phyloP scores from a whole-genome alignment of 106 monocot species.

The Dioscorea alata region DNA sequence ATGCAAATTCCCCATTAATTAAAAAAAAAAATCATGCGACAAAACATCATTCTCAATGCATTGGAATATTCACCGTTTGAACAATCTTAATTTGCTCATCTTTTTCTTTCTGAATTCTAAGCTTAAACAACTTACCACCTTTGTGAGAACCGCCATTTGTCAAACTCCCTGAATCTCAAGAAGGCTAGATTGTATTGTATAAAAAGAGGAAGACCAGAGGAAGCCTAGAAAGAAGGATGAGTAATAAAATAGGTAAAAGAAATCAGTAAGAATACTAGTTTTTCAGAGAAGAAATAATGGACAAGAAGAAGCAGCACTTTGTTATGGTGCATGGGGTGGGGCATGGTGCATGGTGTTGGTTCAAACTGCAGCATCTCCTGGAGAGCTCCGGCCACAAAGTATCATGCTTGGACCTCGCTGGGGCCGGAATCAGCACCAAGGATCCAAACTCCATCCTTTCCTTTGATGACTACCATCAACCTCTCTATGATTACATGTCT shows the following conservation, averaged over 20 bases:
- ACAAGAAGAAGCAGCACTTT: constrained; percentile 14
- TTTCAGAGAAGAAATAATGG: no score
- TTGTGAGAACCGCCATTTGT: no score
- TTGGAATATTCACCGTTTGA: no score
- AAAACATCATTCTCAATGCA: no score
- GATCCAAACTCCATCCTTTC: constrained; percentile 17
- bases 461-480: constrained; percentile 37
- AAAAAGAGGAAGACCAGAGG: neutral
- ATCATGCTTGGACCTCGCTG: constrained; percentile 38
- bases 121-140: no score
- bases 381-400: constrained; percentile 26
- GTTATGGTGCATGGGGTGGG: constrained; percentile 45
- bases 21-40: no score
- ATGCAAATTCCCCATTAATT: no score
- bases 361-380: constrained; percentile 22
- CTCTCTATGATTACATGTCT: constrained; percentile 33
- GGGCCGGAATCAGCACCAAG: constrained; percentile 24
- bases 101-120: no score
- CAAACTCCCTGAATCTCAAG: neutral
- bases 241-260: neutral
- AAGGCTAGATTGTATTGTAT: neutral
- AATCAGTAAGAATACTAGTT: no score
- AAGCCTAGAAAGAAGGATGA: neutral
- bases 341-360: constrained; percentile 63
- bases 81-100: no score